Percentiles rank a stretch among this genome's conserved stretches.
Evolutionary conservation across 1,284 basidiomycete genomes (phyloP).

Genomic region (Sanghuangporus sanghuang): DNA sequence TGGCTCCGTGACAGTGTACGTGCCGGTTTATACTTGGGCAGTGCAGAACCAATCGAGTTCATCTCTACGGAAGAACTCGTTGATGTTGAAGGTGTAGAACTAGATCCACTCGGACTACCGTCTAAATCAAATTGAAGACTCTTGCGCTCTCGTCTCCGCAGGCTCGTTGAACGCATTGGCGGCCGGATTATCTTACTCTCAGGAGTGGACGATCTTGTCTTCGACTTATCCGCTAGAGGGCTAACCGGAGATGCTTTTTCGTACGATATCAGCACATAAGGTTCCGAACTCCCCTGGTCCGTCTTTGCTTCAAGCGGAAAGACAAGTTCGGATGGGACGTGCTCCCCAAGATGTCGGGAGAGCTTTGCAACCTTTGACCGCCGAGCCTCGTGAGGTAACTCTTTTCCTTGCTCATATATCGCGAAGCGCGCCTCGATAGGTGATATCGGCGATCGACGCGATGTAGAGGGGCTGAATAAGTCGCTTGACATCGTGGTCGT

Average conservation of each 20-base stretch:
- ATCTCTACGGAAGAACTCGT: not conserved
- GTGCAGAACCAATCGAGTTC: not conserved
- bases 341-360: slow-evolving; percentile 35
- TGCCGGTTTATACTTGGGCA: not conserved
- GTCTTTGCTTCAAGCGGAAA: slow-evolving; percentile 10
- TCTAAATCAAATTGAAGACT: slow-evolving; percentile 1
- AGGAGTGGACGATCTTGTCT: not conserved
- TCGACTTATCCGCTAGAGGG: not conserved
- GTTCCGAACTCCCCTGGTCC: not conserved
- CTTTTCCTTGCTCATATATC: not conserved
- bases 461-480: not conserved
- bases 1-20: not conserved
- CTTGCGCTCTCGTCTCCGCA: slow-evolving; percentile 4
- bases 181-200: not conserved
- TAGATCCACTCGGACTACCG: not conserved
- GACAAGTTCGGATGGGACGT: slow-evolving; percentile 34
- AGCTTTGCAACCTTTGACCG: slow-evolving; percentile 36
- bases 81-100: not conserved
- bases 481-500: slow-evolving; percentile 7
- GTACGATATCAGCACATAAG: not conserved
- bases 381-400: slow-evolving; percentile 16
- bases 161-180: slow-evolving; percentile 4
- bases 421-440: not conserved
- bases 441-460: not conserved
- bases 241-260: not conserved